Base-by-base conservation (phyloP, 139 green algal species). In the Coccomyxa sp. region DNA sequence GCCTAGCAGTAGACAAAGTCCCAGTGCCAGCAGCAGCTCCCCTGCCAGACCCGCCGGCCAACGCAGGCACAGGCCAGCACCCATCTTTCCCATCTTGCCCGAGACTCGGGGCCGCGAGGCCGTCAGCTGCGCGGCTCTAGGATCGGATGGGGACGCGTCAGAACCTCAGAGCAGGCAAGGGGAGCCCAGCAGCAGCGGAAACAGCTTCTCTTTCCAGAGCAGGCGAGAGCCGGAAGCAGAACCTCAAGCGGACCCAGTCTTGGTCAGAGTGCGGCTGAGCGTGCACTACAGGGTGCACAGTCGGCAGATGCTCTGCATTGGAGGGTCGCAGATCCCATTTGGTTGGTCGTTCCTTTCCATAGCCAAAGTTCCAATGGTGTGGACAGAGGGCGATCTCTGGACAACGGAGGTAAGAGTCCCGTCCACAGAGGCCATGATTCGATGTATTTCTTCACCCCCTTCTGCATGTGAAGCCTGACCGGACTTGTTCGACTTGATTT, bases 281-380 rank as follows among this genome's bases (percentile, higher is more conserved):
- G 83, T 87, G 15, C 77, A 83, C 27, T 87, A 87, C 25, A 57
- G 79, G 51, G 94, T 95, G 58, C 95, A 98, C 91, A 94, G 88
- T 81, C 86, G 94, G 30, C 95, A 98, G 88, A 97, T 98, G 89
- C 87, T 98, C 31, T 97, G 94, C 87, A 93, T 98, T 45, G 95
- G 94, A 11, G 89, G 91, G 30, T 95, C 89, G 21, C 88, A 92
- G 28, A 93, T 95, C 63, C 94, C 94, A 0, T 91, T 97, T 77
- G 95, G 95, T 25, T 98, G 95, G 95, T 96, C 92, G 1, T 98
- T 98, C 76, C 84, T 98, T 14, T 97, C 92, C 71, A 98, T 98
- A 32, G 93, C 95, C 9, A 96, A 97, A 82, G 92, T 97, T 51
- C 95, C 95, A 14, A 97, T 97, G 93, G 91, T 88, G 4, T 98